phyloP scores from a whole-genome alignment of 148 eudicot species.

The Rhododendron williamsianum region DNA sequence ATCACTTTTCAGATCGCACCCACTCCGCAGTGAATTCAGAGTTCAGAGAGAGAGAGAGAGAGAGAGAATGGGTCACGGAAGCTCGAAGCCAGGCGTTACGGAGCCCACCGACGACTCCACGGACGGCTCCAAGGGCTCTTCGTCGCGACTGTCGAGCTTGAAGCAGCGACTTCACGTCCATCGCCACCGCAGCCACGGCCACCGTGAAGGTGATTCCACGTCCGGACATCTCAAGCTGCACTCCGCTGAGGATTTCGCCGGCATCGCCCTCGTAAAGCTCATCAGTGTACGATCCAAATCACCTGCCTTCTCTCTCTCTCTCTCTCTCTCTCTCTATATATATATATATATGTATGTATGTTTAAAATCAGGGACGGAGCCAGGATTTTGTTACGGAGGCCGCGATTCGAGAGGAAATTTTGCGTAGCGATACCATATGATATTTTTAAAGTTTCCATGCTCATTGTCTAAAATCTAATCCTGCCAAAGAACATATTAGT shows the following conservation, averaged over 20 bases:
- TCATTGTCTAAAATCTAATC: too few species aligned
- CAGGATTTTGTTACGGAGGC: background rate
- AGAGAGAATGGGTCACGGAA: constrained; percentile 58
- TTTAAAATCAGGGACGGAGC: background rate
- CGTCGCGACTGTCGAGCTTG: constrained; percentile 34
- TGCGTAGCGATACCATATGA: background rate
- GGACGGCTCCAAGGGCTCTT: constrained; percentile 9
- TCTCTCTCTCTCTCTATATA: background rate
- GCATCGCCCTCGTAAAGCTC: constrained; percentile 73
- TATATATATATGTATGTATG: too few species aligned
- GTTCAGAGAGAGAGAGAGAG: constrained; percentile 9
- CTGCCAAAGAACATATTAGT: too few species aligned
- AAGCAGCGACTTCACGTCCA: constrained; percentile 40
- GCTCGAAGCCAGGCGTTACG: constrained; percentile 26
- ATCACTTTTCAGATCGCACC: background rate
- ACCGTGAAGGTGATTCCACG: constrained; percentile 2
- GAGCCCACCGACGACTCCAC: constrained; percentile 17
- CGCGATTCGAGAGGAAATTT: background rate
- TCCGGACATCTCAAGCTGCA: constrained; percentile 29
- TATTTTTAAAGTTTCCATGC: too few species aligned
- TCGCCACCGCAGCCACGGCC: constrained; percentile 7
- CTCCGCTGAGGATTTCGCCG: constrained; percentile 63
- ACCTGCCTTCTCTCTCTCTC: background rate
- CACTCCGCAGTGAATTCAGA: background rate
- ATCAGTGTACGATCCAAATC: constrained; percentile 30